A percentile compares a stretch with the other conserved stretches of the same genome.
Conservation (phyloP, 805 yeast species). For the Ogataea minuta region DNA sequence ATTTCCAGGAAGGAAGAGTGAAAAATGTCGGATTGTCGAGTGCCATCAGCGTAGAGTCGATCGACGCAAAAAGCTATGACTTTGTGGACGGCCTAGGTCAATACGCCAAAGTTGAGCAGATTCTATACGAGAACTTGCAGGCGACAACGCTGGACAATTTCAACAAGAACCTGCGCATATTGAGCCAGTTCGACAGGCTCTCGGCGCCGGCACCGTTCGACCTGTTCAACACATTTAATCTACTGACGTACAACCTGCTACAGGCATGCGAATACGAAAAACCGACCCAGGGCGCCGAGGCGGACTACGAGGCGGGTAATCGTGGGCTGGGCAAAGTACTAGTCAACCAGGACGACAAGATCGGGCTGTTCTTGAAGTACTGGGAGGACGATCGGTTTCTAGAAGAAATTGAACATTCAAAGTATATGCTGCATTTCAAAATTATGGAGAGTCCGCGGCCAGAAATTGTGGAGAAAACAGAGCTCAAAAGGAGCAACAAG, state of each 20-base stretch:
- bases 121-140: constrained; percentile 30
- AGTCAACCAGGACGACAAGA: constrained; percentile 29
- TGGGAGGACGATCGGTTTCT: constrained; percentile 34
- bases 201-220: constrained; percentile 32
- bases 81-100: constrained; percentile 26
- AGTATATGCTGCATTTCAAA: constrained; percentile 33
- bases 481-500: constrained; percentile 12
- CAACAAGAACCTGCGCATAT: constrained; percentile 33
- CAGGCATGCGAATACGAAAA: constrained; percentile 17
- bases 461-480: constrained; percentile 22
- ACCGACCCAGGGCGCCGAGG: constrained; percentile 18
- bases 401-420: constrained; percentile 21
- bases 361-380: constrained; percentile 33
- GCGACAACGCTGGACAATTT: constrained; percentile 32
- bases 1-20: constrained; percentile 30
- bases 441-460: constrained; percentile 26
- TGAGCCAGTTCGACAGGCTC: constrained; percentile 33
- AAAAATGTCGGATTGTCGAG: constrained; percentile 32
- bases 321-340: constrained; percentile 29
- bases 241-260: constrained; percentile 26
- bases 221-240: constrained; percentile 32
- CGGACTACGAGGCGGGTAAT: constrained; percentile 9
- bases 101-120: constrained; percentile 27
- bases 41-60: constrained; percentile 30
- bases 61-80: constrained; percentile 25